Evolutionary conservation across 2,329 filamentous ascomycete genomes (phyloP).

Genomic region (Beauveria bassiana): DNA sequence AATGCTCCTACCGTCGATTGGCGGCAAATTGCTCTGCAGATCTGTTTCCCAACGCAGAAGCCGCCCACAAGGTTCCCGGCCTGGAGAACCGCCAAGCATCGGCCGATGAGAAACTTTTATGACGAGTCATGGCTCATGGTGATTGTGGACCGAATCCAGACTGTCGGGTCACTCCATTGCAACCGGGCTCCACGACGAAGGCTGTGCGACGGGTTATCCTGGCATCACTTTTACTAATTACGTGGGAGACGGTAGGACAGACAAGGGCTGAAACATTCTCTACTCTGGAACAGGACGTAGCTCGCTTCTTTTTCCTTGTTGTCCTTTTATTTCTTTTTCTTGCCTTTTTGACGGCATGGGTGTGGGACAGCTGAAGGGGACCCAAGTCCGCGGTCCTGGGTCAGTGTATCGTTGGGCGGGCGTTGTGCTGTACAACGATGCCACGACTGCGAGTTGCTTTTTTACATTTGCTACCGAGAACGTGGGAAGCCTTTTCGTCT

Average conservation of each 20-base stretch:
- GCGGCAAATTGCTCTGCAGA: background rate
- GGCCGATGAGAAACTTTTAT: too few species aligned
- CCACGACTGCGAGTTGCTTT: background rate
- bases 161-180: background rate
- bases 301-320: background rate
- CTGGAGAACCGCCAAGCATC: background rate
- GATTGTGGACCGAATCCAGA: background rate
- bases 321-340: background rate
- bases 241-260: background rate
- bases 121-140: too few species aligned
- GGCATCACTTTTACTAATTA: background rate
- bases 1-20: background rate
- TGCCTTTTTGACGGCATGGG: background rate
- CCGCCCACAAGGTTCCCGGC: background rate
- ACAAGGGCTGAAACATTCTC: background rate
- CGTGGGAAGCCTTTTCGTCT: too few species aligned
- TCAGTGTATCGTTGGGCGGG: conserved; percentile 1
- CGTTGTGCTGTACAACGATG: background rate
- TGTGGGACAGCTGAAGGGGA: background rate
- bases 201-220: background rate
- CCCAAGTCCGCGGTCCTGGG: conserved; percentile 2
- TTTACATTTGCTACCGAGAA: too few species aligned
- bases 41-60: background rate
- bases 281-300: background rate
- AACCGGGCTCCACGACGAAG: background rate